These are phyloP conservation scores for Phellopilus nigrolimitatus DNA, from an alignment of 1,284 basidiomycete species.

Conservation along the genomic window DNA sequence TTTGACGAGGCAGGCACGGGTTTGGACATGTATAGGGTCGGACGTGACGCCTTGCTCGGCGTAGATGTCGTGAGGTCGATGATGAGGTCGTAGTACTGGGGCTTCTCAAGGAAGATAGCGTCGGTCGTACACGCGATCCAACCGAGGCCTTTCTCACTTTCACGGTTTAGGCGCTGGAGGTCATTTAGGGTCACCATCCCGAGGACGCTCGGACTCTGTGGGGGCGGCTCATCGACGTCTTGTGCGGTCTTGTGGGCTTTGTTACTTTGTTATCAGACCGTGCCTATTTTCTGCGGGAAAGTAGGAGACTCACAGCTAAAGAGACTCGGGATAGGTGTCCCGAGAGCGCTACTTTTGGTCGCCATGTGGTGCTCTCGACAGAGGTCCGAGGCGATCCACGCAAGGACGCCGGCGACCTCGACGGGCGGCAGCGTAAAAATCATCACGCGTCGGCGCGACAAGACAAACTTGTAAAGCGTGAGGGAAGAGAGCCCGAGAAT, in stretches of 20 bases:
- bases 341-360: background rate
- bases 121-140: conserved; percentile 86
- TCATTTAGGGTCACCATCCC: conserved; percentile 76
- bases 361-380: conserved; percentile 54
- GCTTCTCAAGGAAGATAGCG: conserved; percentile 74
- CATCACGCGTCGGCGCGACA: conserved; percentile 64
- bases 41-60: conserved; percentile 52
- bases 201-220: conserved; percentile 56
- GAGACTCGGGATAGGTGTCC: conserved; percentile 2
- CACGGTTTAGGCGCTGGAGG: conserved; percentile 52
- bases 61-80: conserved; percentile 69
- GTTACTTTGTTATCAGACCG: no score
- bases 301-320: background rate
- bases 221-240: conserved; percentile 25
- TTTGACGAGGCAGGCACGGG: conserved; percentile 29
- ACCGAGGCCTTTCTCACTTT: conserved; percentile 53
- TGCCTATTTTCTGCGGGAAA: no score
- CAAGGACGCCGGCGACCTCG: conserved; percentile 70
- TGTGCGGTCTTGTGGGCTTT: conserved; percentile 20
- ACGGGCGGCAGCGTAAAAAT: conserved; percentile 75
- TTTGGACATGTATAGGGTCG: conserved; percentile 59
- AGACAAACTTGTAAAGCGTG: conserved; percentile 72
- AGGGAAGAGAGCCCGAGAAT: conserved; percentile 72
- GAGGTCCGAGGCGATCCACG: conserved; percentile 67
- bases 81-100: conserved; percentile 68